These are phyloP conservation scores for Boletus barrowsii DNA, from an alignment of 768 basidiomycete genomes.

Conservation along the genomic window DNA sequence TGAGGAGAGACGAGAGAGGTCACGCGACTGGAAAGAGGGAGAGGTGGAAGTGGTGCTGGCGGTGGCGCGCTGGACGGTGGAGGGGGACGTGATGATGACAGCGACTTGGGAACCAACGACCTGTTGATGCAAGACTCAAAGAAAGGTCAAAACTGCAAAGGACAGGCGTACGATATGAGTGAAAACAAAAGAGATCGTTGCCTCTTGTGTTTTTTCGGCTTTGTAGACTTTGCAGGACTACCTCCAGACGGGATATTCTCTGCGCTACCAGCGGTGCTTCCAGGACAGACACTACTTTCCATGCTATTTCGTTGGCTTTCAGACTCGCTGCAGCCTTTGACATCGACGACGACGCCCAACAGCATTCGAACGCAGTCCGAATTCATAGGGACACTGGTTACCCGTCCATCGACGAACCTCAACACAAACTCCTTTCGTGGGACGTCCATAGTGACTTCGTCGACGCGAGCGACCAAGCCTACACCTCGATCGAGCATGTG, in stretches of 20 bases:
- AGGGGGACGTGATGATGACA: constrained; percentile 23
- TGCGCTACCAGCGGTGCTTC: constrained; percentile 13
- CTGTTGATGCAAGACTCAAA: constrained; percentile 14
- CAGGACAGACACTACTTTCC: constrained; percentile 27
- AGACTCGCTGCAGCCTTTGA: constrained; percentile 45
- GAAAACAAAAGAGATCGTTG: constrained; percentile 70
- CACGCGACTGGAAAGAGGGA: constrained; percentile 26
- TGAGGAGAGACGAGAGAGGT: constrained; percentile 27
- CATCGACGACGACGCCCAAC: constrained; percentile 49
- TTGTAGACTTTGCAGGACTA: constrained; percentile 29
- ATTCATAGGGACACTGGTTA: constrained; percentile 47
- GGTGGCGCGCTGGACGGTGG: constrained; percentile 26
- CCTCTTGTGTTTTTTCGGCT: constrained; percentile 56
- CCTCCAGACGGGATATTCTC: constrained; percentile 15
- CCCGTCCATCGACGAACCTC: constrained; percentile 55
- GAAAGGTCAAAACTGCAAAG: not conserved
- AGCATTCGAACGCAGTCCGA: constrained; percentile 43
- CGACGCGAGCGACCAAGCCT: constrained; percentile 51
- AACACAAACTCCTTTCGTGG: constrained; percentile 44
- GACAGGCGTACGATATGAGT: constrained; percentile 49
- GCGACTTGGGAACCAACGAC: constrained; percentile 31
- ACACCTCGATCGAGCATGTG: constrained; percentile 62
- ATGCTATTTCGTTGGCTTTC: constrained; percentile 30
- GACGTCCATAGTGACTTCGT: constrained; percentile 64
- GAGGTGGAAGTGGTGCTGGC: constrained; percentile 28